phyloP scores from a whole-genome alignment of 2,329 filamentous ascomycete genomes.

The Beauveria sp. region DNA sequence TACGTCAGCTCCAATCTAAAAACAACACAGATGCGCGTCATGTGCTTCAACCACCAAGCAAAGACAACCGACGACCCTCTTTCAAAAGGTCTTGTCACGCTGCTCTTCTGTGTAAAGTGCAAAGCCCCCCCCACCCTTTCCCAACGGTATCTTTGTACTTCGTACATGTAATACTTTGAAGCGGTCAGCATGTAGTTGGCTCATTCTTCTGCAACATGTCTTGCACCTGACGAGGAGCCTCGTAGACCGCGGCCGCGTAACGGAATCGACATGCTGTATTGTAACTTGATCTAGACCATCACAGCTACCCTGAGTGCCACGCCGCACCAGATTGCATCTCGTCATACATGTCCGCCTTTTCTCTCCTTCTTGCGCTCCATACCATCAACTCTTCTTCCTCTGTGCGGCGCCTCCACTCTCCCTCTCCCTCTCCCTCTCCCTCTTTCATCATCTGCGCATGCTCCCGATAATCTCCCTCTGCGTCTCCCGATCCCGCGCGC shows the following conservation, averaged over 20 bases:
- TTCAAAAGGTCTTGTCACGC: too few species aligned
- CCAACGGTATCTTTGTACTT: too few species aligned
- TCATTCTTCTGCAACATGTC: too few species aligned
- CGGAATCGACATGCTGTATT: background rate
- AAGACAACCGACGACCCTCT: too few species aligned
- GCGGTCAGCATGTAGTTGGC: too few species aligned
- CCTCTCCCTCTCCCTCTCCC: background rate
- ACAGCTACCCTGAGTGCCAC: background rate
- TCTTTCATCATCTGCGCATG: slow-evolving; percentile 32
- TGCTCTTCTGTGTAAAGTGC: too few species aligned
- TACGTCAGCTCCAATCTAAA: too few species aligned
- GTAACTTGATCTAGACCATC: background rate
- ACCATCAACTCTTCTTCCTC: background rate
- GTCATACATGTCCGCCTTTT: background rate
- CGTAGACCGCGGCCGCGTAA: background rate
- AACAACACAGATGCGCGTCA: too few species aligned
- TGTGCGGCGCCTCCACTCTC: background rate
- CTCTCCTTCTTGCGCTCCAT: background rate
- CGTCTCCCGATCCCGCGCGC: slow-evolving; percentile 72
- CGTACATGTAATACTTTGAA: too few species aligned
- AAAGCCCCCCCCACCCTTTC: too few species aligned
- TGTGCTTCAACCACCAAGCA: too few species aligned
- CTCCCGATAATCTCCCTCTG: slow-evolving; percentile 81
- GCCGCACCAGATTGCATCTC: background rate
- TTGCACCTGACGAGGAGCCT: too few species aligned